Evolutionary conservation across 2,329 filamentous ascomycete genomes (phyloP), one percentile per base, ranked within the genome.

Genomic region (Ceratocystis ficicola): DNA sequence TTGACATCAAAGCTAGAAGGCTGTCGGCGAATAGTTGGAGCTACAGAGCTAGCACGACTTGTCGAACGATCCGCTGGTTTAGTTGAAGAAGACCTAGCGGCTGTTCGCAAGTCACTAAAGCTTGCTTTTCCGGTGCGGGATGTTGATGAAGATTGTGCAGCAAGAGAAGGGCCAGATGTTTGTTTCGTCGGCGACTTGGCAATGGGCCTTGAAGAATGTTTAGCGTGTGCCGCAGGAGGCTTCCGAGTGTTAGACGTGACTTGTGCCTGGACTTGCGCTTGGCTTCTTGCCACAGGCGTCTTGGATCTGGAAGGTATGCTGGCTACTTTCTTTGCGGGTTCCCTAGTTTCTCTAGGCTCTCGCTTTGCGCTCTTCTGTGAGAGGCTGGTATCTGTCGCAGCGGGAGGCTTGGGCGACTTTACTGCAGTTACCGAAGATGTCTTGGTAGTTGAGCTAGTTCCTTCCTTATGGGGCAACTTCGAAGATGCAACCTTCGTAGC

Each of bases 111-210:
- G 50, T 67, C 63, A 50, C 72, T 71, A 62, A 80, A 60, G 22
- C 66, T 65, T 6, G 48, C 59, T 59, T 67, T 67, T 36, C 60
- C 61, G 3, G 64, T 65, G 41, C 63, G 66, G 15, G 66, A 65
- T 25, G 44, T 44, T 15, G 44, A 44, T 3, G 48, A 60, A 30
- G 88, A 91, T 41, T 86, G 87, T 5, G 86, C 85, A 28, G 80
- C 87, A 36, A 90, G 77, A 66, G 86, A 85, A 8, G 86, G 78
- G 7, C 87, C 85, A 0, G 90, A 77, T 66, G 82, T 77, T 8
- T 87, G 86, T 65, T 84, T 83, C 1, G 88, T 90, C 1, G 86
- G 86, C 10, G 87, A 89, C 73, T 84, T 86, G 50, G 80, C 75
- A 1, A 75, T 74, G 2, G 68, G 65, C 8, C 57, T 36, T n/a